A percentile compares a stretch with the other conserved stretches of the same genome.
Evolutionary conservation across 768 basidiomycete genomes (phyloP).

Genomic region (Baorangia bicolor): DNA sequence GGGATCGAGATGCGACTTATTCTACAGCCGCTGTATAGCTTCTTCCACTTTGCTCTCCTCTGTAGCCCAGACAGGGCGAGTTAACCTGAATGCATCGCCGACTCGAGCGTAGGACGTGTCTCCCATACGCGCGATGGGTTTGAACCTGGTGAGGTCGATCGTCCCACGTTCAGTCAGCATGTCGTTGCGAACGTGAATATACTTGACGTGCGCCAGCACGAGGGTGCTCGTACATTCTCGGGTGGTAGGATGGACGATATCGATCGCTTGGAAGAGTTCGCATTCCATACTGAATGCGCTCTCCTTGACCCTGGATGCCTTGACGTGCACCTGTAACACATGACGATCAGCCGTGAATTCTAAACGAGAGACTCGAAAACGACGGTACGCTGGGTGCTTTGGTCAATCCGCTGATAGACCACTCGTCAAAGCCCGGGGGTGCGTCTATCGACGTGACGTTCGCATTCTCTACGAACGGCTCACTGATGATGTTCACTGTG

Average conservation of each 20-base stretch:
- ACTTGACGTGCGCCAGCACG: slow-evolving; percentile 41
- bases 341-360: not conserved
- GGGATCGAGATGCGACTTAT: not conserved
- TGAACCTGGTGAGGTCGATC: slow-evolving; percentile 37
- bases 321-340: slow-evolving; percentile 34
- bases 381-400: slow-evolving; percentile 25
- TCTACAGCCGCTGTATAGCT: slow-evolving; percentile 1
- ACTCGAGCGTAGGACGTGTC: slow-evolving; percentile 38
- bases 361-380: not conserved
- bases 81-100: slow-evolving; percentile 29
- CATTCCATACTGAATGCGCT: slow-evolving; percentile 52
- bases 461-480: slow-evolving; percentile 42
- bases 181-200: slow-evolving; percentile 44
- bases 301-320: slow-evolving; percentile 42
- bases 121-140: slow-evolving; percentile 38
- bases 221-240: slow-evolving; percentile 31
- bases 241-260: slow-evolving; percentile 36
- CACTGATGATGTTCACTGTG: slow-evolving; percentile 55
- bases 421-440: slow-evolving; percentile 38
- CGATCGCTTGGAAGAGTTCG: slow-evolving; percentile 33
- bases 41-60: slow-evolving; percentile 15
- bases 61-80: slow-evolving; percentile 21
- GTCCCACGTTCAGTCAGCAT: slow-evolving; percentile 36
- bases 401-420: slow-evolving; percentile 43
- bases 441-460: slow-evolving; percentile 39